phyloP scores from a whole-genome alignment of 345 rosid species.

The Eucalyptus erythrocorys region DNA sequence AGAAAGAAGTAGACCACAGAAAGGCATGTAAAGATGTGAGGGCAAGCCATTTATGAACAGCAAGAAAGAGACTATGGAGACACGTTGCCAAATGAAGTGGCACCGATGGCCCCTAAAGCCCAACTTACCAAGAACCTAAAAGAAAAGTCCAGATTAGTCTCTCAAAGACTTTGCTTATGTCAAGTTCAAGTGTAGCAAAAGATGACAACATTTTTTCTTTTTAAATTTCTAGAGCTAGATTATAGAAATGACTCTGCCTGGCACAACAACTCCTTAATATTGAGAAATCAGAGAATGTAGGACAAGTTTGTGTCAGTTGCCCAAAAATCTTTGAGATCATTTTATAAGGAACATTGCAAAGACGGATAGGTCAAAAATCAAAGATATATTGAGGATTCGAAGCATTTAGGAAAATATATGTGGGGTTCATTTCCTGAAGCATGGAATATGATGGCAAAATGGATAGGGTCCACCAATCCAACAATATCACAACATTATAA shows the following conservation, averaged over 20 bases:
- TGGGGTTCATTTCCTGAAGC: too few relatives aligned
- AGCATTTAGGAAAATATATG: too few relatives aligned
- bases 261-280: neutral
- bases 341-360: neutral
- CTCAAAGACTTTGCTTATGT: neutral
- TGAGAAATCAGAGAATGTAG: neutral
- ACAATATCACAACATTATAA: too few relatives aligned
- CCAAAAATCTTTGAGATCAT: neutral
- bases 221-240: neutral
- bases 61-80: neutral
- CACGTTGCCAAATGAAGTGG: neutral
- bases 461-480: too few relatives aligned
- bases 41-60: neutral
- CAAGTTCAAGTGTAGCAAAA: neutral
- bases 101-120: neutral
- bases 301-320: neutral
- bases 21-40: neutral
- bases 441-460: too few relatives aligned
- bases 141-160: neutral
- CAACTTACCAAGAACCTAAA: neutral
- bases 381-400: too few relatives aligned
- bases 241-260: neutral
- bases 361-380: too few relatives aligned
- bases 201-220: neutral
- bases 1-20: neutral